Conservation (phyloP, 176 grass and related monocot genomes). For the Echinochloa phyllopogon region DNA sequence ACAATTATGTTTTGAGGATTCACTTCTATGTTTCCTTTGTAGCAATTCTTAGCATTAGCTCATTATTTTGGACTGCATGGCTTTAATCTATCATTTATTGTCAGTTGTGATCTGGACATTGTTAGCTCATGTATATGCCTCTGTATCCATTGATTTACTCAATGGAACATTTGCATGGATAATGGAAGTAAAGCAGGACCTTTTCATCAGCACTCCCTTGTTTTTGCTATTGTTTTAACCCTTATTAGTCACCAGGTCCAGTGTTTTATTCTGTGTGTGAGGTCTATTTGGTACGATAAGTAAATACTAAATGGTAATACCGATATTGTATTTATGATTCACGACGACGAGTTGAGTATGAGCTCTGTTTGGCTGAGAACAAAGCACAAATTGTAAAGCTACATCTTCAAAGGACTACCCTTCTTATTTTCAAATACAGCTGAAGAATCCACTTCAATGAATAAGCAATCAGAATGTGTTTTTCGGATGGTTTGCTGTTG, state of each 20-base stretch:
- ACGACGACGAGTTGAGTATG: neutral
- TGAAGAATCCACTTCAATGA: neutral
- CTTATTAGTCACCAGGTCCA: slow-evolving; percentile 1
- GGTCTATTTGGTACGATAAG: neutral
- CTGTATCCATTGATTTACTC: slow-evolving; percentile 26
- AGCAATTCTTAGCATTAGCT: slow-evolving; percentile 19
- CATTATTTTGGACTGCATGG: neutral
- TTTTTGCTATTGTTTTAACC: neutral
- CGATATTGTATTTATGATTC: slow-evolving; percentile 25
- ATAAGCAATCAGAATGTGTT: neutral
- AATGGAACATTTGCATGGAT: neutral
- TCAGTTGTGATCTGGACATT: slow-evolving; percentile 11
- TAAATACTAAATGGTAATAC: slow-evolving; percentile 3
- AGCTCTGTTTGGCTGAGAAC: slow-evolving; percentile 8
- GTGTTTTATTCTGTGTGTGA: slow-evolving; percentile 21
- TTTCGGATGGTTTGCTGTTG: slow-evolving; percentile 17
- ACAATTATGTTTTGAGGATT: neutral
- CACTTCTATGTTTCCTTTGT: neutral
- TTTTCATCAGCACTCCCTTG: slow-evolving; percentile 20
- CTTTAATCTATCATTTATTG: neutral
- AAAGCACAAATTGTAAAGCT: neutral
- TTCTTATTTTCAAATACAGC: neutral
- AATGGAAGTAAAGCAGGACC: neutral
- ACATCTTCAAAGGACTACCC: neutral
- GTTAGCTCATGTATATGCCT: slow-evolving; percentile 17